phyloP scores from a whole-genome alignment of 2,329 filamentous ascomycete species.

The Trichophyton verrucosum region DNA sequence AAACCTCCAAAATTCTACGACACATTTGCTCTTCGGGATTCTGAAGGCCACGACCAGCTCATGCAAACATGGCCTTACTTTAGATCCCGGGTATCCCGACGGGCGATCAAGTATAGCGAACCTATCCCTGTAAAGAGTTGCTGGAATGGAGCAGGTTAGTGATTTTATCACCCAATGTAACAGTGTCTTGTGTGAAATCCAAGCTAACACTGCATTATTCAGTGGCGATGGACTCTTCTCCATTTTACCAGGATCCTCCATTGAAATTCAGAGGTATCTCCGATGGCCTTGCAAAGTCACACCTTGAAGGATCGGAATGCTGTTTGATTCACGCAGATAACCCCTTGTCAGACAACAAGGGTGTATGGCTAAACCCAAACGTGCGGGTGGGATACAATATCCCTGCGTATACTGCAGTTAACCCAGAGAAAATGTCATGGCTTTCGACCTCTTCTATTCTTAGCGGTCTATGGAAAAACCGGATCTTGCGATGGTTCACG shows the following conservation, averaged over 20 bases:
- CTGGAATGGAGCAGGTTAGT: conserved; percentile 12
- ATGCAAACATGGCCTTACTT: conserved; percentile 55
- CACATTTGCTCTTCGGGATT: conserved; percentile 58
- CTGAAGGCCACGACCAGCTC: conserved; percentile 50
- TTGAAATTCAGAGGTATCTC: conserved; percentile 52
- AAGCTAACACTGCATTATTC: neutral
- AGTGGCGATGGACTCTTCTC: conserved; percentile 14
- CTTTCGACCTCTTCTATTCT: conserved; percentile 39
- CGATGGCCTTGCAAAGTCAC: conserved; percentile 43
- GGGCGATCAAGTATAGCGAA: conserved; percentile 8
- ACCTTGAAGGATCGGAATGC: conserved; percentile 64
- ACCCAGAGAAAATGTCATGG: conserved; percentile 27
- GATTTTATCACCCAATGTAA: conserved; percentile 8
- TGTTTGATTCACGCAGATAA: conserved; percentile 46
- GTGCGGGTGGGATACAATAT: conserved; percentile 29
- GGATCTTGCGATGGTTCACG: conserved; percentile 31
- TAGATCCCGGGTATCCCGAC: conserved; percentile 9
- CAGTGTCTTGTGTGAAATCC: neutral
- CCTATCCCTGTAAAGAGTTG: conserved; percentile 12
- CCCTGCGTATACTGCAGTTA: conserved; percentile 32
- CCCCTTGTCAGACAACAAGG: conserved; percentile 19
- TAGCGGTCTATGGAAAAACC: conserved; percentile 47
- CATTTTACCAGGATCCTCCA: conserved; percentile 17
- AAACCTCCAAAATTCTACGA: conserved; percentile 59
- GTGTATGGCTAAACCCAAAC: conserved; percentile 30